A percentile compares a stretch with the other conserved stretches of the same genome.
Conservation (phyloP, 1,284 basidiomycete species). For the Taiwanofungus camphoratus region DNA sequence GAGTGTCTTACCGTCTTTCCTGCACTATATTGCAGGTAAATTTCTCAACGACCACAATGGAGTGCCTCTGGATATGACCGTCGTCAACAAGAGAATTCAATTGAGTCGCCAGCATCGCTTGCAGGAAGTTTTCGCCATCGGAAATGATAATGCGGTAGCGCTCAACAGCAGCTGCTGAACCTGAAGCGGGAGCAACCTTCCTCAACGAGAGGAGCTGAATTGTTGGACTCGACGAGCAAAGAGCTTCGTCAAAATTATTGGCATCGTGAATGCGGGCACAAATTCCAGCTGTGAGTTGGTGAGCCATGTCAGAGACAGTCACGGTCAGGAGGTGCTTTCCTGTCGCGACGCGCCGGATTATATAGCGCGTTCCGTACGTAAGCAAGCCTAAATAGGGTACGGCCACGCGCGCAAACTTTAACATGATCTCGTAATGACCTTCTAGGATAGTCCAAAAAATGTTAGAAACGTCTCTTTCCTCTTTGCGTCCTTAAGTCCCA, state of each 20-base stretch:
- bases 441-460: too few species aligned
- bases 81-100: constrained; percentile 75
- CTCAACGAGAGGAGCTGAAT: constrained; percentile 84
- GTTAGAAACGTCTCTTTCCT: too few species aligned
- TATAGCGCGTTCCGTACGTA: constrained; percentile 7
- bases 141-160: constrained; percentile 72
- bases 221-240: constrained; percentile 54
- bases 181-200: constrained; percentile 51
- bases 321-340: constrained; percentile 6
- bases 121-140: constrained; percentile 80
- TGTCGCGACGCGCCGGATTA: constrained; percentile 16
- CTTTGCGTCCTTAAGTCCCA: too few species aligned
- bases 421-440: too few species aligned
- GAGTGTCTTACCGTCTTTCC: constrained; percentile 64
- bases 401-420: too few species aligned
- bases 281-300: constrained; percentile 53
- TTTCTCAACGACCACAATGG: constrained; percentile 70
- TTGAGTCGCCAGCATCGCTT: constrained; percentile 94
- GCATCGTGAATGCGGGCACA: constrained; percentile 46
- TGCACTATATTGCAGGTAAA: constrained; percentile 85
- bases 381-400: constrained; percentile 1
- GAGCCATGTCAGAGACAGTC: constrained; percentile 19
- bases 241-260: constrained; percentile 41
- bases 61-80: constrained; percentile 66
- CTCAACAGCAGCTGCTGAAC: constrained; percentile 37